phyloP scores from a whole-genome alignment of 106 monocot genomes.

The Allium sativum region DNA sequence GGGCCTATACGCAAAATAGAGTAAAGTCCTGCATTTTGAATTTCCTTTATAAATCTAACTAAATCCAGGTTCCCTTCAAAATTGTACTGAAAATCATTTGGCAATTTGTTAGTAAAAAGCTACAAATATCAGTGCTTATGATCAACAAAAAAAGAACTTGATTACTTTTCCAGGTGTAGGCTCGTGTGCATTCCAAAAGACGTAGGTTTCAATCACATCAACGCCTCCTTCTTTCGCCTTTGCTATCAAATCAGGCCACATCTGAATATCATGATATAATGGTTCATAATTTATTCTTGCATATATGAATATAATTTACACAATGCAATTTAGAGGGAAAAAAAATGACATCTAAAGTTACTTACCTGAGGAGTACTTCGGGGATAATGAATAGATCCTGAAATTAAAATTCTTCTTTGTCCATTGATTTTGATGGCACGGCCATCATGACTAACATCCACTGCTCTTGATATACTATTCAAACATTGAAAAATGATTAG shows the following conservation, averaged over 20 bases:
- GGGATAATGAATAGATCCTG: conserved; percentile 7
- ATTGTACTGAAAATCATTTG: conserved; percentile 21
- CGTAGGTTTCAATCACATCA: conserved; percentile 34
- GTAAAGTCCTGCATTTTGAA: conserved; percentile 34
- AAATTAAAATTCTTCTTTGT: neutral
- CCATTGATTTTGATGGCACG: neutral
- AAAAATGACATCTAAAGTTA: neutral
- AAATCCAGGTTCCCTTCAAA: conserved; percentile 33
- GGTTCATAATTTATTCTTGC: no score
- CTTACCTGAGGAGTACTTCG: neutral
- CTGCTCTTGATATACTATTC: neutral
- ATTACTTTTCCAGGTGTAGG: conserved; percentile 10
- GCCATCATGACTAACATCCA: neutral
- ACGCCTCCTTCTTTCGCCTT: conserved; percentile 35
- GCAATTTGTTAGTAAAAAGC: neutral
- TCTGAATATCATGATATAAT: conserved; percentile 10
- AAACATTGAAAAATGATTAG: neutral
- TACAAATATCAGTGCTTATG: neutral
- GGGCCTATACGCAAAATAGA: conserved; percentile 44
- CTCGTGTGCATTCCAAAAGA: conserved; percentile 41
- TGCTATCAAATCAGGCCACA: conserved; percentile 33
- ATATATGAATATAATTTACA: neutral
- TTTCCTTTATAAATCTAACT: conserved; percentile 30
- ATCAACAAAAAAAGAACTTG: neutral
- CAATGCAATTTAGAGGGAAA: neutral